phyloP scores from a whole-genome alignment of 2,329 filamentous ascomycete species.

The Plenodomus lindquistii region DNA sequence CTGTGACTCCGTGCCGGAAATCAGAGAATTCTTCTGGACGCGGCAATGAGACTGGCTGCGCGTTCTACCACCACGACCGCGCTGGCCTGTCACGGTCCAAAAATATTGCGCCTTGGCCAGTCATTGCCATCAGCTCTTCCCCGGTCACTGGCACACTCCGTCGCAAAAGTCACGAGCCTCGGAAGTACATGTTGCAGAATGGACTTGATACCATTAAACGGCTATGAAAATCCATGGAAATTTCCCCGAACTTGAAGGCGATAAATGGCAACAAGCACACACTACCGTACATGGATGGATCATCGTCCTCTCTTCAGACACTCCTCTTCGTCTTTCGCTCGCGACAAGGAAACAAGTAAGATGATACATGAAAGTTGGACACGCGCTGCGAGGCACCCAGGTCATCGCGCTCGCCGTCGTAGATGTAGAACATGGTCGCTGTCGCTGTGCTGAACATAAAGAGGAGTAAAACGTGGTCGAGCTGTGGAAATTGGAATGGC shows the following conservation, averaged over 20 bases:
- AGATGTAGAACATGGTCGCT: slow-evolving; percentile 13
- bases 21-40: too few species aligned
- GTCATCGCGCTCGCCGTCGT: background rate
- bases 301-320: slow-evolving; percentile 6
- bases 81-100: background rate
- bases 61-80: too few species aligned
- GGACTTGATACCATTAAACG: slow-evolving; percentile 8
- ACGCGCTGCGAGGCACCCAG: background rate
- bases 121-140: background rate
- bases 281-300: slow-evolving; percentile 2
- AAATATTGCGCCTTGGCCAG: background rate
- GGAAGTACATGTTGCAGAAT: slow-evolving; percentile 2
- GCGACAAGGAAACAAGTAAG: slow-evolving; percentile 13
- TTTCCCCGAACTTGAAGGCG: slow-evolving; percentile 1
- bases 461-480: slow-evolving; percentile 33
- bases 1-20: too few species aligned
- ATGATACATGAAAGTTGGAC: slow-evolving; percentile 11
- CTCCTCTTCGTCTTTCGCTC: slow-evolving; percentile 10
- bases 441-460: slow-evolving; percentile 8
- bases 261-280: slow-evolving; percentile 5
- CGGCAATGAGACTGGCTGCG: too few species aligned
- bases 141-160: background rate
- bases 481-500: slow-evolving; percentile 48
- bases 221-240: slow-evolving; percentile 4
- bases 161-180: slow-evolving; percentile 12